Percentiles rank a stretch among this genome's conserved stretches.
phyloP scores from a whole-genome alignment of 208 protist genomes.

The Strigomonas galati region DNA sequence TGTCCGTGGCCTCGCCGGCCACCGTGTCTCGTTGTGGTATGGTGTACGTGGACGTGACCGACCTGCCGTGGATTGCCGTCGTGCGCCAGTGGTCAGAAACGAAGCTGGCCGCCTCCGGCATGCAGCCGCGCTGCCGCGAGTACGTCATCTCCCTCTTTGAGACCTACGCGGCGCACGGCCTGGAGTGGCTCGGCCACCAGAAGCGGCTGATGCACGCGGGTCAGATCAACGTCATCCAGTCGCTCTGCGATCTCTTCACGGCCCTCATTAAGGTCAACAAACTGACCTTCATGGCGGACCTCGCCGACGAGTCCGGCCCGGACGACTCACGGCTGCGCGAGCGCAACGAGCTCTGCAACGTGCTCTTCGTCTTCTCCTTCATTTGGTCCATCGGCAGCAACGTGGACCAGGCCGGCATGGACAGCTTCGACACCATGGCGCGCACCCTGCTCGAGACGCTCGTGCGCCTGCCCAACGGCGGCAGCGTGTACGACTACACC shows the following conservation, averaged over 20 bases:
- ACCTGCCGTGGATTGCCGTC: slow-evolving; percentile 92
- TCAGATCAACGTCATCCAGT: slow-evolving; percentile 92
- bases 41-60: slow-evolving; percentile 94
- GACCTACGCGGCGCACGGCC: slow-evolving; percentile 72
- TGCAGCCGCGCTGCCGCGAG: slow-evolving; percentile 58
- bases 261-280: slow-evolving; percentile 73
- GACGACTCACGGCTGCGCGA: slow-evolving; percentile 76
- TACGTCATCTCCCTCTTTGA: slow-evolving; percentile 92
- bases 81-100: slow-evolving; percentile 89
- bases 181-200: slow-evolving; percentile 86
- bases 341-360: slow-evolving; percentile 87
- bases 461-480: slow-evolving; percentile 80
- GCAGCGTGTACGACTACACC: slow-evolving; percentile 94
- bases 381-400: slow-evolving; percentile 97
- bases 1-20: slow-evolving; percentile 97
- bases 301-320: slow-evolving; percentile 36
- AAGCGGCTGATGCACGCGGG: slow-evolving; percentile 84
- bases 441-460: slow-evolving; percentile 83
- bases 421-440: slow-evolving; percentile 90
- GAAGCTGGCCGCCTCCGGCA: slow-evolving; percentile 54
- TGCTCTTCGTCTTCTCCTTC: slow-evolving; percentile 93
- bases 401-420: slow-evolving; percentile 79
- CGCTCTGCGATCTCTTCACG: slow-evolving; percentile 91
- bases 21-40: slow-evolving; percentile 98
- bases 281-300: slow-evolving; percentile 74